Conservation (phyloP, 169 alveolate species). For the Amoebophrya sp. region DNA sequence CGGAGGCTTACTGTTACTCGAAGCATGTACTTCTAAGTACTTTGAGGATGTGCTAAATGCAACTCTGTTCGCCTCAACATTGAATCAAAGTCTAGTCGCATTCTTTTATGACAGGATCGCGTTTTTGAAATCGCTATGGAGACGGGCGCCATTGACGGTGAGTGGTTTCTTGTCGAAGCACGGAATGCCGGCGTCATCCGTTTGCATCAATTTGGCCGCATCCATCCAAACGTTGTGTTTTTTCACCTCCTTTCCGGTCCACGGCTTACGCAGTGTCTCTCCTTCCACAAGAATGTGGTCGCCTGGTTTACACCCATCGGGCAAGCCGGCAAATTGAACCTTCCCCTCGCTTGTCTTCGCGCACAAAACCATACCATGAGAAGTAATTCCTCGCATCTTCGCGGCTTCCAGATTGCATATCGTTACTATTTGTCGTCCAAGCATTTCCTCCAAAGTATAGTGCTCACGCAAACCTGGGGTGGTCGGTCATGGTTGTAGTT, state of each 20-base stretch:
- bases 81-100: neutral
- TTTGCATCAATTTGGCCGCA: neutral
- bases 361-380: conserved; percentile 38
- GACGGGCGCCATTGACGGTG: neutral
- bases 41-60: no score
- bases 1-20: no score
- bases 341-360: conserved; percentile 29
- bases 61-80: no score
- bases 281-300: neutral
- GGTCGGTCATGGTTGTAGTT: neutral
- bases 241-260: neutral
- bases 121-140: neutral
- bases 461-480: conserved; percentile 30
- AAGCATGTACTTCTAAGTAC: no score
- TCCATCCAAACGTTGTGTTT: neutral
- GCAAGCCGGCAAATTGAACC: conserved; percentile 21
- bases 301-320: neutral
- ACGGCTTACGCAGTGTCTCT: neutral
- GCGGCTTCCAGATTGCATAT: conserved; percentile 32
- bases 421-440: conserved; percentile 16
- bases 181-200: neutral
- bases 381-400: conserved; percentile 36
- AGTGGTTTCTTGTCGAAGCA: neutral
- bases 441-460: conserved; percentile 32
- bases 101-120: neutral